Base-by-base conservation (phyloP, 495 filamentous ascomycete genomes). In the Echria macrotheca region DNA sequence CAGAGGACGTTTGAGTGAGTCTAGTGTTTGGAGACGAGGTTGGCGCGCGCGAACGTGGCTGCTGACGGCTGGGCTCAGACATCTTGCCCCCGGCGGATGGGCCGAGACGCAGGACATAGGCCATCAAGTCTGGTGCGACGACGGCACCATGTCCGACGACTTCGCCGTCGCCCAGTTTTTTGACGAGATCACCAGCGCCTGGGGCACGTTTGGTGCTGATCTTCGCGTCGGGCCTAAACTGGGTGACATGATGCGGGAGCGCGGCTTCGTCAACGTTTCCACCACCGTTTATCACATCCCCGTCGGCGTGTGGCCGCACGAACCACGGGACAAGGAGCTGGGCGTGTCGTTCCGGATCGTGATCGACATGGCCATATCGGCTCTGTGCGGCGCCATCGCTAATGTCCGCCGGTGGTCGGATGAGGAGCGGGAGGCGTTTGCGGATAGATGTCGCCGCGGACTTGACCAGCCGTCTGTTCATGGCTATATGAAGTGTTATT, bases 191-290 rank as follows among this genome's bases (percentile, higher is more conserved):
- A 58, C 44, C 42, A 56, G 58, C 2, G 60, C 60, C 0, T 50
- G 65, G 43, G 42, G 18, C 1, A 41, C 39, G 5, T 53, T 66
- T 39, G 61, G 58, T 59, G 65, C 72, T 18, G 68, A 78, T 28
- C 48, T 78, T 1, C 64, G 74, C 14, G 58, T 70, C 26, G 76
- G 53, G 67, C 73, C 43, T 46, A 74, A 47, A 66, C 78, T 52
- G 63, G 71, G 18, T 60, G 73, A 32, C 59, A 73, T 12, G 66
- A 69, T 60, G 63, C 66, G 19, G 56, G 78, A 79, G 18, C 67
- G 76, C 0, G 81, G 83, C 0, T 88, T 83, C 55, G 65, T 73
- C 17, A 76, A 83, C 51, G 72, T 85, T 12, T 56, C 74, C 10
- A 69, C 76, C 53, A 61, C 60, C 25, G 43, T 69, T 9, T 69